Evolutionary conservation across 78 protist genomes (phyloP).

Genomic region (Chrysochromulina tobinii): DNA sequence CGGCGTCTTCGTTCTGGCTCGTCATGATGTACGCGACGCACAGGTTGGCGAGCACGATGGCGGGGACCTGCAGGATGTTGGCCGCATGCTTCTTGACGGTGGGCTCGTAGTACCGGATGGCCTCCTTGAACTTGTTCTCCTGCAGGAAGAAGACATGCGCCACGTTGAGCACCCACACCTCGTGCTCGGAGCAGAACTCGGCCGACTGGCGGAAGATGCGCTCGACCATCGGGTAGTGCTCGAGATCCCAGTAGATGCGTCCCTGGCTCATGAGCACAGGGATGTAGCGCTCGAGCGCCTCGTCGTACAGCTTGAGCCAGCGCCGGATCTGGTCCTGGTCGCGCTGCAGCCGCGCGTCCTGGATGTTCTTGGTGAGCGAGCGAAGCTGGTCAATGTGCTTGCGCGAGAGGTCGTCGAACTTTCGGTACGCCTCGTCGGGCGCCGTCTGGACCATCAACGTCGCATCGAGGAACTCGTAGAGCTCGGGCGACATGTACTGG

Average conservation of each 20-base stretch:
- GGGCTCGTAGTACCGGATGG: conserved; percentile 76
- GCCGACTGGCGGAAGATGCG: conserved; percentile 65
- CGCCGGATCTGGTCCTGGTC: neutral
- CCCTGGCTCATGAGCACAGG: conserved; percentile 82
- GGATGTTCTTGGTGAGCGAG: conserved; percentile 66
- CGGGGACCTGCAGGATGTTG: conserved; percentile 53
- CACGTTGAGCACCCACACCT: conserved; percentile 78
- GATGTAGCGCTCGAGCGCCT: conserved; percentile 60
- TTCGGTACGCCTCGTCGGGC: conserved; percentile 66
- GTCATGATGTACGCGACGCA: conserved; percentile 82
- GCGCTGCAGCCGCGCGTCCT: conserved; percentile 20
- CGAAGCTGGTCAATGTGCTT: conserved; percentile 61
- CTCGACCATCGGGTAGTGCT: conserved; percentile 68
- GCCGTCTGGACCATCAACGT: conserved; percentile 57
- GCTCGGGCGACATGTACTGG: conserved; percentile 45
- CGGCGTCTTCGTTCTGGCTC: conserved; percentile 66
- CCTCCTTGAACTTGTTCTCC: conserved; percentile 70
- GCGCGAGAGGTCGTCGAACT: conserved; percentile 59
- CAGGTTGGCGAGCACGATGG: conserved; percentile 80
- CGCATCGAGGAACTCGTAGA: conserved; percentile 71
- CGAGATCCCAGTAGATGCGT: conserved; percentile 77
- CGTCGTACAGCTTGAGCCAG: conserved; percentile 58
- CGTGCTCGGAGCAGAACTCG: conserved; percentile 51
- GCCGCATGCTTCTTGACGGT: conserved; percentile 52
- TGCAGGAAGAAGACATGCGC: conserved; percentile 83